Base-by-base conservation (phyloP, 75 land plant species). In the Picea sitchensis region DNA sequence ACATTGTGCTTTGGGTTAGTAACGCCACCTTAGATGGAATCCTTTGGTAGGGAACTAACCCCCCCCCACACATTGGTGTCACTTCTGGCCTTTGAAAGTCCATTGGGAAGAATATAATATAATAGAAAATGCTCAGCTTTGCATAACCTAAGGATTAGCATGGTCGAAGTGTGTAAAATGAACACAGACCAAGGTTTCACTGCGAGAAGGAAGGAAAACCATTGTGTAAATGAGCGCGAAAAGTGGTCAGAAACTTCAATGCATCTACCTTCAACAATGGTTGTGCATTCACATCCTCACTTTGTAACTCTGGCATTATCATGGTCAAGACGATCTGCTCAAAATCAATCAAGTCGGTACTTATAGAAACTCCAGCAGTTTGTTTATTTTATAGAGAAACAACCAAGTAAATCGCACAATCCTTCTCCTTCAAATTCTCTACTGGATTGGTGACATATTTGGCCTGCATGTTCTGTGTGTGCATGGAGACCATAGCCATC, bases 191-290 rank as follows among this genome's bases (percentile, higher is more conserved):
- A 26, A 26, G 26, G 26, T 26, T 26, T 26, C 26, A 26, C 26
- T 26, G 26, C 26, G 26, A 26, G 26, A 26, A 26, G 26, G 26
- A 26, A 26, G 26, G 26, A 26, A 26, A 26, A 26, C 26, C 26
- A 26, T 26, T 26, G 26, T 26, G 26, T 26, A 26, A 26, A 77
- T 83, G 91, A 58, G 73, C 81, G 2, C 94, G 84, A 73, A 94
- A 94, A 64, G 90, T 84, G 14, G 92, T 91, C 17, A 97, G 83
- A 76, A 97, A 94, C 86, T 94, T 94, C 54, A 97, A 80, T 11
- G 99, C 95, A 68, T 88, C 91, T 2, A 92, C 95, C 77, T 91
- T 91, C 31, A 97, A 87, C 65, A 96, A 80, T 12, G 95, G 95
- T 57, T 80, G 79, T 8, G 80, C 84, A 73, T 94, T 92, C 13